Evolutionary conservation across 2,329 filamentous ascomycete species (phyloP), one percentile per base, ranked within the genome.

Genomic region (Alternaria sp.): DNA sequence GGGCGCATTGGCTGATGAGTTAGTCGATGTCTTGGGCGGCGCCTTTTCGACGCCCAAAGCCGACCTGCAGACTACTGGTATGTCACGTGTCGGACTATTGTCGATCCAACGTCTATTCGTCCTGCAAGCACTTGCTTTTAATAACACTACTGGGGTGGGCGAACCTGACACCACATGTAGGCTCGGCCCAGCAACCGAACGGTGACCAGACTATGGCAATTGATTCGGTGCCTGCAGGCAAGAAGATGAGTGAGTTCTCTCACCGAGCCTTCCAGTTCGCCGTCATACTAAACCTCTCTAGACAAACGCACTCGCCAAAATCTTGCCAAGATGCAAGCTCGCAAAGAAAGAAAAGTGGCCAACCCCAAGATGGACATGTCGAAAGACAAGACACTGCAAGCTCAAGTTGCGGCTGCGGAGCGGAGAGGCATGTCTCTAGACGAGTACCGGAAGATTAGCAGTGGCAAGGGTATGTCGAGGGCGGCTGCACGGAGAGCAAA

Each of bases 281-380:
- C 24, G n/a, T 33, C 10, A 23, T 42, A 9, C 50, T 52, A 50
- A 60, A 10, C n/a, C 2, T 4, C 5, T 37, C n/a, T 17, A 68
- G 66, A 54, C 24, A 68, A 64, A 53, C 62, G 66, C 11, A 60
- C 61, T 31, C 66, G 66, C 17, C 64, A 68, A 34, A 68, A 68
- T 31, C 45, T 68, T 28, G 62, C 57, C n/a, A 65, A 41, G n/a
- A 62, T 65, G 59, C 58, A 67, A 44, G 62, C 64, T 26, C 62
- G 64, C 23, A 61, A 58, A 36, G 50, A 54, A 31, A 62, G 49
- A 41, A 55, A 53, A 42, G 46, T 37, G 3, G 17, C 42, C 34
- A 56, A 42, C 24, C 31, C 49, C 49, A 51, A 59, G 31, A 46
- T 42, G 57, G 60, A 58, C 24, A 41, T 33, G 5, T 50, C 45